phyloP scores from a whole-genome alignment of 805 yeast genomes.

The Starmera quercuum region DNA sequence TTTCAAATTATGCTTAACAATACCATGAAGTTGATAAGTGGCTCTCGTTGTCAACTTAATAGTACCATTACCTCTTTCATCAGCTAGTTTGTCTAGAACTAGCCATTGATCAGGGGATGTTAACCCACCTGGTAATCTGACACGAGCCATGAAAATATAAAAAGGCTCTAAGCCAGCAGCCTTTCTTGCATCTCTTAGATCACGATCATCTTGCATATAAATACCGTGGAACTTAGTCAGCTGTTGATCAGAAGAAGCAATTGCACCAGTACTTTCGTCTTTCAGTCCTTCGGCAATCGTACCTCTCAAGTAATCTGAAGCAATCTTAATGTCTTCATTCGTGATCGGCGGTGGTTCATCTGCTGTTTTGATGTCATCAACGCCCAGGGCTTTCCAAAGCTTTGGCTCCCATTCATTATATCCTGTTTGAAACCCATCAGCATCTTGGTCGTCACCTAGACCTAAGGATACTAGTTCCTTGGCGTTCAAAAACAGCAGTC shows the following conservation, averaged over 20 bases:
- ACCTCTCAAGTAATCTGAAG: slow-evolving; percentile 84
- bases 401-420: slow-evolving; percentile 79
- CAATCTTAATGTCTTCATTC: slow-evolving; percentile 90
- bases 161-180: slow-evolving; percentile 92
- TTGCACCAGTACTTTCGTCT: slow-evolving; percentile 85
- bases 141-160: slow-evolving; percentile 94
- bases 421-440: slow-evolving; percentile 93
- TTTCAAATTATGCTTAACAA: slow-evolving; percentile 82
- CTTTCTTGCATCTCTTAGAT: slow-evolving; percentile 87
- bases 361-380: slow-evolving; percentile 69
- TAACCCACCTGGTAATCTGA: slow-evolving; percentile 88
- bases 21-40: slow-evolving; percentile 93
- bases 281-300: slow-evolving; percentile 80
- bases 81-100: slow-evolving; percentile 72
- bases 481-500: slow-evolving; percentile 66
- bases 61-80: slow-evolving; percentile 84
- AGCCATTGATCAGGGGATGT: slow-evolving; percentile 89
- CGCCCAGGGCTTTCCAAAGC: slow-evolving; percentile 86
- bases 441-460: slow-evolving; percentile 95
- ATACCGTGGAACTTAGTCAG: slow-evolving; percentile 96
- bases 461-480: slow-evolving; percentile 69
- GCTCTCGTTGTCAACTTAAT: slow-evolving; percentile 94
- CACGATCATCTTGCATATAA: slow-evolving; percentile 98
- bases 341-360: slow-evolving; percentile 92
- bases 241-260: slow-evolving; percentile 86